A percentile compares a stretch with the other conserved stretches of the same genome.
These are phyloP conservation scores for Evernia prunastri DNA, from an alignment of 495 filamentous ascomycete species.

Conservation along the genomic window DNA sequence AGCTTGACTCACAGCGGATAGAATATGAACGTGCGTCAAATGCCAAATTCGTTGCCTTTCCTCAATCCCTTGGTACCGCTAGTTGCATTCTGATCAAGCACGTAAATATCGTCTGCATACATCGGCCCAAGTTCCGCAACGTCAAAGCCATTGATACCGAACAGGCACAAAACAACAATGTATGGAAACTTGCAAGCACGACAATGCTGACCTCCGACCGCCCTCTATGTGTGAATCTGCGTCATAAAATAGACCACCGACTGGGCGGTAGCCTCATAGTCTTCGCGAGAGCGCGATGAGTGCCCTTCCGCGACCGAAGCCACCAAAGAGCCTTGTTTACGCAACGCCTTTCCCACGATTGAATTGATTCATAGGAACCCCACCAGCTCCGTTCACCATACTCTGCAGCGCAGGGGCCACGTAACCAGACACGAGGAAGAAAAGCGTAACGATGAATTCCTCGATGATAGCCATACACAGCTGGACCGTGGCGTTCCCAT, in stretches of 20 bases:
- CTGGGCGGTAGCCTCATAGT: neutral
- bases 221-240: neutral
- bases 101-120: neutral
- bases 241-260: neutral
- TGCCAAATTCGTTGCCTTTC: neutral
- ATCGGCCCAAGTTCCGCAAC: neutral
- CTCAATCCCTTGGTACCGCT: neutral
- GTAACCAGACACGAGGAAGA: conserved; percentile 1
- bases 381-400: neutral
- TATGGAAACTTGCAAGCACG: neutral
- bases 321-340: neutral
- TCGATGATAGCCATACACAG: conserved; percentile 17
- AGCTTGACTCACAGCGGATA: neutral
- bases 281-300: neutral
- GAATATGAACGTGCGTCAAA: neutral
- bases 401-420: neutral
- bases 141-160: neutral
- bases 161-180: neutral
- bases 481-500: conserved; percentile 14
- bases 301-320: neutral
- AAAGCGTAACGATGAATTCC: conserved; percentile 16
- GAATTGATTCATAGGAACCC: no score
- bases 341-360: neutral
- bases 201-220: neutral
- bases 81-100: neutral